These are phyloP conservation scores for Ensete ventricosum DNA, from an alignment of 176 grass and related monocot genomes.

Conservation along the genomic window DNA sequence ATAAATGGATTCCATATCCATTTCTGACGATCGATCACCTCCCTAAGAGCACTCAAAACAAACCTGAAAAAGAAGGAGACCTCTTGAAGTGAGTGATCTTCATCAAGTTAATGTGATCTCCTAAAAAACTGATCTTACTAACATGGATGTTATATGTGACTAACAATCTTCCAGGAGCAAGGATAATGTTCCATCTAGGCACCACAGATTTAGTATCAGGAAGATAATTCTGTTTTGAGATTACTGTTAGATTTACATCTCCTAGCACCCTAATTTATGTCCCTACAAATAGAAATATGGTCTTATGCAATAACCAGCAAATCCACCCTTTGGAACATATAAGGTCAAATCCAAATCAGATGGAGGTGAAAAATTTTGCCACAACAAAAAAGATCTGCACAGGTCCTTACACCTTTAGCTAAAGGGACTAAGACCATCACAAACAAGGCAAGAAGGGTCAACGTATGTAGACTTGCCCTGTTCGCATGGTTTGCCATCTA, in stretches of 20 bases:
- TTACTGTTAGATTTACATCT: background rate
- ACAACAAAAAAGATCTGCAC: too few species aligned
- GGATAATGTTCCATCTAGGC: background rate
- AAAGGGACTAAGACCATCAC: too few species aligned
- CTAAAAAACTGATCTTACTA: background rate
- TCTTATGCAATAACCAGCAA: background rate
- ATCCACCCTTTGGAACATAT: background rate
- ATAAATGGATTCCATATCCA: background rate
- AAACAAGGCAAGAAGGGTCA: too few species aligned
- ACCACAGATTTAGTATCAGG: background rate
- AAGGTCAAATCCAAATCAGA: background rate
- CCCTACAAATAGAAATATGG: background rate
- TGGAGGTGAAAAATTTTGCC: too few species aligned
- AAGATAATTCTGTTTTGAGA: background rate
- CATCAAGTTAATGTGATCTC: background rate
- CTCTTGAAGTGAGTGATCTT: background rate
- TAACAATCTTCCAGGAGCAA: background rate
- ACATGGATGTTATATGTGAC: background rate
- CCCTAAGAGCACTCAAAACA: background rate
- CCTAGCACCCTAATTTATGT: background rate
- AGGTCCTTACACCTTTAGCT: too few species aligned
- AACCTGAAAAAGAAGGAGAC: background rate
- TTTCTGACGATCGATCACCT: background rate
- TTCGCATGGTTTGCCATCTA: too few species aligned
- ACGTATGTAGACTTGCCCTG: too few species aligned